phyloP scores from a whole-genome alignment of 2,329 filamentous ascomycete genomes.

The Colletotrichum euphorbiae region DNA sequence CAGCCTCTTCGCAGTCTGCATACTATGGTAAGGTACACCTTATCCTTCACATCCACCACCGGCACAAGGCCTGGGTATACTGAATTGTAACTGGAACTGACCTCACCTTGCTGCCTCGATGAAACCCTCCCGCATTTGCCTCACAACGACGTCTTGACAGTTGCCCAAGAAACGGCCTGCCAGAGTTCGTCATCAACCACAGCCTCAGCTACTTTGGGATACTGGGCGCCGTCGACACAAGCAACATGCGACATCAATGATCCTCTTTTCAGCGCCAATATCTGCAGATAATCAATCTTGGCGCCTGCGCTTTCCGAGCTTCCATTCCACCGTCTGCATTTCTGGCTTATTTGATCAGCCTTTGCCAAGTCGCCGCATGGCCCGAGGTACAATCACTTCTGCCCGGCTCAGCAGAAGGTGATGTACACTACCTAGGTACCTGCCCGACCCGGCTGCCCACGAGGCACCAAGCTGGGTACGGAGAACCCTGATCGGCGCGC shows the following conservation, averaged over 20 bases:
- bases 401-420: conserved; percentile 4
- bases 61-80: not conserved
- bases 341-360: not conserved
- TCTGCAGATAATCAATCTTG: not conserved
- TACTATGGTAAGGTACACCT: not conserved
- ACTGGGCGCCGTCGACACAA: not conserved
- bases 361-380: not conserved
- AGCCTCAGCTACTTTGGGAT: not conserved
- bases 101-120: conserved; percentile 33
- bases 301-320: not conserved
- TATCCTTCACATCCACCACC: conserved; percentile 4
- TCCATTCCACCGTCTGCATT: not conserved
- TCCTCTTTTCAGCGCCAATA: not conserved
- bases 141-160: not conserved
- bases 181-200: not conserved
- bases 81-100: conserved; percentile 16
- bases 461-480: conserved; percentile 15
- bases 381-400: conserved; percentile 20
- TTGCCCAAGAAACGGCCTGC: not conserved
- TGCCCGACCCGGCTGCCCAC: conserved; percentile 21
- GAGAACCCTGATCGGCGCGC: conserved; percentile 39
- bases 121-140: conserved; percentile 1
- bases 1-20: conserved; percentile 17
- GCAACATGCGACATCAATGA: not conserved
- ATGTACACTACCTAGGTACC: conserved; percentile 24